A percentile compares a stretch with the other conserved stretches of the same genome.
These are phyloP conservation scores for Fraxinus latifolia DNA, from an alignment of 305 asterid species.

Conservation along the genomic window DNA sequence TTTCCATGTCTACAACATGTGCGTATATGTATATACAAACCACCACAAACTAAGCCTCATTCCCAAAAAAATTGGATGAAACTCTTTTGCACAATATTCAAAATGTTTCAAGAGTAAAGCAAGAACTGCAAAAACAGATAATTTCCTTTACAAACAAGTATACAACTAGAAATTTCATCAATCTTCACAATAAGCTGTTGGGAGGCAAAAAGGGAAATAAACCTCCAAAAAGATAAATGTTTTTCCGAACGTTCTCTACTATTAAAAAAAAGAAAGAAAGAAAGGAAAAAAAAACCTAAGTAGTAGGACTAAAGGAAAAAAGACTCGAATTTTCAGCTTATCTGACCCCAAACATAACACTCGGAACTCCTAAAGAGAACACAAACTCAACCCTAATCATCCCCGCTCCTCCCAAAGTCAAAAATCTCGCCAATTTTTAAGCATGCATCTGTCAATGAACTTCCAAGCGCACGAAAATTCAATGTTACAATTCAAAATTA, in stretches of 20 bases:
- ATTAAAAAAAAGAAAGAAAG: not conserved
- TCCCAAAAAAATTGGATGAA: not conserved
- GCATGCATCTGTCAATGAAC: slow-evolving; percentile 38
- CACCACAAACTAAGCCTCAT: not conserved
- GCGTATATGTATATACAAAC: not conserved
- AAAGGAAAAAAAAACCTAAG: not conserved
- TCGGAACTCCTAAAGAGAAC: slow-evolving; percentile 24
- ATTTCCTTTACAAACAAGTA: not conserved
- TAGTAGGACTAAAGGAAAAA: not conserved
- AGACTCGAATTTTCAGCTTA: slow-evolving; percentile 16
- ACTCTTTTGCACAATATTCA: not conserved
- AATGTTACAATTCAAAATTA: slow-evolving; percentile 12
- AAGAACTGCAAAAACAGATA: slow-evolving; percentile 13
- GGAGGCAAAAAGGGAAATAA: not conserved
- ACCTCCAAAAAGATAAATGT: not conserved
- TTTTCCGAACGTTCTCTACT: not conserved
- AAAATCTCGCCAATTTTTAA: slow-evolving; percentile 20
- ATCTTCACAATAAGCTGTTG: slow-evolving; percentile 1
- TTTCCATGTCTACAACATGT: not conserved
- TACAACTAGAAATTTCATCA: not conserved
- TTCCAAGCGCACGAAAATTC: slow-evolving; percentile 16
- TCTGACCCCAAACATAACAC: slow-evolving; percentile 11
- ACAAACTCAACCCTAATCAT: slow-evolving; percentile 36
- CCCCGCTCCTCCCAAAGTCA: slow-evolving; percentile 5
- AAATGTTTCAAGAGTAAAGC: slow-evolving; percentile 1